Evolutionary conservation across 176 grass and related monocot genomes (phyloP), one percentile per base, ranked within the genome.

Genomic region (Elymus sibiricus): DNA sequence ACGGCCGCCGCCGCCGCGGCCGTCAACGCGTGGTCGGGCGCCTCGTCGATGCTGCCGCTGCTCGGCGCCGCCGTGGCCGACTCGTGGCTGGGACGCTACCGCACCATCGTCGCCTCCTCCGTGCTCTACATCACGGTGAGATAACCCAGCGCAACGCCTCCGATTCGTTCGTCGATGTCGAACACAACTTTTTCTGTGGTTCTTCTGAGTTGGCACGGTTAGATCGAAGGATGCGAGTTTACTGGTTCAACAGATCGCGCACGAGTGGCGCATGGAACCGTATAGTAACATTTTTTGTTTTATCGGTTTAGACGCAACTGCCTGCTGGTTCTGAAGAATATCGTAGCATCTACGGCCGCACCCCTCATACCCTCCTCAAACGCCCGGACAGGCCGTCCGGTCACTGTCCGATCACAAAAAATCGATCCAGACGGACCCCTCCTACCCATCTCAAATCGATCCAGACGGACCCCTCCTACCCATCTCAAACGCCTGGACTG

Each of bases 71-170:
- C 81, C 62, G 78, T 97, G 22, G 91, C 94, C 38, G 94, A 97
- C 77, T 93, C 91, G 19, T 97, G 89, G 83, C 86, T 97, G 9
- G 94, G 94, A 2, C 78, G 94, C 16, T 93, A 93, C 87, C 82
- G 91, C 63, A 91, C 87, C 82, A 87, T 94, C 61, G 79, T 88
- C 56, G 70, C 79, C 39, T 86, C 91, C 65, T 90, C 91, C 70
- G 8, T 93, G 31, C 76, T 95, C 80, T 94, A 94, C 75, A 80
- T 94, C 81, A 31, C 59, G 83, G 92, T 94, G 8, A 70, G 49
- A 26, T 15, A 17, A 12, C 53, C 1, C 27, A 2, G 16, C 47
- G 17, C 16, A 53, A 53, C 49, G 7, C 14, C 27, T 37, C 53
- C 7, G 19, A 21, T 42, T 42, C 15, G 38, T 63, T 22, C 43